Percentiles rank a stretch among this genome's conserved stretches.
Evolutionary conservation across 352 stramenopile species (phyloP).

Genomic region (Phytophthora idaei): DNA sequence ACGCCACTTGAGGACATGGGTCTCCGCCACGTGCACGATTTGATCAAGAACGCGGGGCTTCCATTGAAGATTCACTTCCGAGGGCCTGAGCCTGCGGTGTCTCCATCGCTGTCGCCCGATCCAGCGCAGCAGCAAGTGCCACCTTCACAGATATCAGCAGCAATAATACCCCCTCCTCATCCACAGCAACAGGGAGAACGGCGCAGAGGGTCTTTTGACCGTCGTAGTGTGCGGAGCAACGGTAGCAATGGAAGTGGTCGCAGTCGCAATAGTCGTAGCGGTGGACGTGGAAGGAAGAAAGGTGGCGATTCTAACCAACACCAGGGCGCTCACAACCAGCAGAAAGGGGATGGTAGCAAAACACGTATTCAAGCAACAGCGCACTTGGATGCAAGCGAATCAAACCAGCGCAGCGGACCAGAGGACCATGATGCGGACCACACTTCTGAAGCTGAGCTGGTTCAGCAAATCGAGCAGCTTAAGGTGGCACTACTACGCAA

Average conservation of each 20-base stretch:
- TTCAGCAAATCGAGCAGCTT: constrained; percentile 71
- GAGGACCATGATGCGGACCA: constrained; percentile 31
- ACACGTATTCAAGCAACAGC: constrained; percentile 1
- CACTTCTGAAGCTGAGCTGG: constrained; percentile 53
- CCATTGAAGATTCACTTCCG: constrained; percentile 76
- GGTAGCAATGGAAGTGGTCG: constrained; percentile 38
- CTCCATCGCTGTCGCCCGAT: constrained; percentile 15
- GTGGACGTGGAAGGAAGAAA: constrained; percentile 32
- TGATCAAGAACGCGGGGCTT: constrained; percentile 79
- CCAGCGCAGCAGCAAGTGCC: constrained; percentile 14
- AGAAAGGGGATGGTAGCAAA: constrained; percentile 13
- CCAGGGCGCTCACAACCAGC: constrained; percentile 21
- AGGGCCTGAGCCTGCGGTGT: constrained; percentile 26
- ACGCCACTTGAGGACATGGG: constrained; percentile 61
- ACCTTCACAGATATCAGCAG: constrained; percentile 1
- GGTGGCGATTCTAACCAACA: constrained; percentile 11
- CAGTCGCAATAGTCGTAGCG: constrained; percentile 37
- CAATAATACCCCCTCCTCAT: constrained; percentile 7
- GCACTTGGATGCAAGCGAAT: constrained; percentile 33
- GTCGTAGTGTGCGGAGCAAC: constrained; percentile 34
- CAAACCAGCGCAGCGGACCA: constrained; percentile 60
- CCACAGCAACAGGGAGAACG: constrained; percentile 20
- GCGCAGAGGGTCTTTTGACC: constrained; percentile 33
- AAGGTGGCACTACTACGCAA: constrained; percentile 73
- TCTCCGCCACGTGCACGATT: constrained; percentile 83